Percentiles rank a stretch among this genome's conserved stretches.
Evolutionary conservation across 208 protist genomes (phyloP).

Genomic region (Phytomonas francai): DNA sequence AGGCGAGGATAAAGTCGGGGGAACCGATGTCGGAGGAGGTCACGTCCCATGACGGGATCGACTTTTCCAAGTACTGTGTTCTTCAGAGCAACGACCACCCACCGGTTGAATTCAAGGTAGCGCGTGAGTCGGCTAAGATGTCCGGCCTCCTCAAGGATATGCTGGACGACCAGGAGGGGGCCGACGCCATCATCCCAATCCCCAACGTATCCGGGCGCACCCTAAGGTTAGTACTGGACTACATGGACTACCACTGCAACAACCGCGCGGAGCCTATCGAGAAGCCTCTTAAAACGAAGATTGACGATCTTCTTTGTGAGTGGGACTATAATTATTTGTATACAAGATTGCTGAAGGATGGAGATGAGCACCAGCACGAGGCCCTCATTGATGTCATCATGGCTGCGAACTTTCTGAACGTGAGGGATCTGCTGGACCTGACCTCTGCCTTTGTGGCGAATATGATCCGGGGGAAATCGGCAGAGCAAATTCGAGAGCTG

Average conservation of each 20-base stretch:
- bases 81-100: slow-evolving; percentile 85
- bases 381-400: slow-evolving; percentile 91
- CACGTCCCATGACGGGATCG: slow-evolving; percentile 37
- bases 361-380: slow-evolving; percentile 79
- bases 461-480: slow-evolving; percentile 92
- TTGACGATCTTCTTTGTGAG: slow-evolving; percentile 77
- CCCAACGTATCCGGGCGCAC: slow-evolving; percentile 88
- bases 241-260: slow-evolving; percentile 90
- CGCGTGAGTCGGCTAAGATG: slow-evolving; percentile 78
- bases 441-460: slow-evolving; percentile 91
- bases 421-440: slow-evolving; percentile 90
- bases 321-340: slow-evolving; percentile 87
- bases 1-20: no score
- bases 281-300: slow-evolving; percentile 81
- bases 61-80: slow-evolving; percentile 82
- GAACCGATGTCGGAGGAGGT: slow-evolving; percentile 53
- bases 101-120: slow-evolving; percentile 75
- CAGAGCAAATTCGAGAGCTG: slow-evolving; percentile 89
- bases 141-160: slow-evolving; percentile 87
- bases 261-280: slow-evolving; percentile 77
- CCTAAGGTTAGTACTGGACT: slow-evolving; percentile 88
- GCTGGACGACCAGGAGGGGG: slow-evolving; percentile 78
- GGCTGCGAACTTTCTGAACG: slow-evolving; percentile 93
- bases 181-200: slow-evolving; percentile 83
- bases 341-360: slow-evolving; percentile 70